Conservation (phyloP, 2,329 filamentous ascomycete genomes). For the Nemania serpens region DNA sequence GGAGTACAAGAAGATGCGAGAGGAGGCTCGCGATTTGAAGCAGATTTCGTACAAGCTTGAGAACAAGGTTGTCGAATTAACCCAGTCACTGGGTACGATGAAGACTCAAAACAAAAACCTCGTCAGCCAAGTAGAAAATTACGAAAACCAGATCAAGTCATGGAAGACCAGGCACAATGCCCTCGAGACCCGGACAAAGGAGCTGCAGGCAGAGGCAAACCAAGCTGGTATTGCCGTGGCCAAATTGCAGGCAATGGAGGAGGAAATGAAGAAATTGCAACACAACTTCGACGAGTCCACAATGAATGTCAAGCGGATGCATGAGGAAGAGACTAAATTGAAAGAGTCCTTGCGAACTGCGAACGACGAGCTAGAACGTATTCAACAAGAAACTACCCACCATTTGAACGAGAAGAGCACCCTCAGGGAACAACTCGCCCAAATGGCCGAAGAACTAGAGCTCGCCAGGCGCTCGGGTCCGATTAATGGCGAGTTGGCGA, state of each 20-base stretch:
- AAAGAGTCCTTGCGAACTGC: slow-evolving; percentile 81
- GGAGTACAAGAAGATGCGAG: slow-evolving; percentile 87
- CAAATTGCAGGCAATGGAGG: slow-evolving; percentile 86
- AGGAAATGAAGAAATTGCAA: slow-evolving; percentile 93
- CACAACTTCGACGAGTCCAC: slow-evolving; percentile 87
- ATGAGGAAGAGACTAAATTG: slow-evolving; percentile 88
- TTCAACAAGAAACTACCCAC: slow-evolving; percentile 73
- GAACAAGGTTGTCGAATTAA: slow-evolving; percentile 99
- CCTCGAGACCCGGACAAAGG: slow-evolving; percentile 86
- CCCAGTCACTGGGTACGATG: slow-evolving; percentile 88
- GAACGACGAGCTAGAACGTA: slow-evolving; percentile 78
- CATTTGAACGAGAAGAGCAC: slow-evolving; percentile 85
- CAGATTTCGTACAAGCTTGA: slow-evolving; percentile 99
- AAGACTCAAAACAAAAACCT: slow-evolving; percentile 94
- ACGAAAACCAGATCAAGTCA: slow-evolving; percentile 93
- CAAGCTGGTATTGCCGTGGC: slow-evolving; percentile 95
- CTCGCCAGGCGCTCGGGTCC: slow-evolving; percentile 79
- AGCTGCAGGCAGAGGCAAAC: slow-evolving; percentile 94
- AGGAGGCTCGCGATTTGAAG: slow-evolving; percentile 97
- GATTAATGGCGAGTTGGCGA: slow-evolving; percentile 69
- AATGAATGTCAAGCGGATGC: slow-evolving; percentile 87
- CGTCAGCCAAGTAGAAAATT: slow-evolving; percentile 87
- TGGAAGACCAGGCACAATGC: slow-evolving; percentile 93
- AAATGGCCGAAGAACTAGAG: slow-evolving; percentile 92
- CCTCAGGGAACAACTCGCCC: slow-evolving; percentile 83